phyloP scores from a whole-genome alignment of 2,329 filamentous ascomycete genomes.

The Epicoccum sorghinum region DNA sequence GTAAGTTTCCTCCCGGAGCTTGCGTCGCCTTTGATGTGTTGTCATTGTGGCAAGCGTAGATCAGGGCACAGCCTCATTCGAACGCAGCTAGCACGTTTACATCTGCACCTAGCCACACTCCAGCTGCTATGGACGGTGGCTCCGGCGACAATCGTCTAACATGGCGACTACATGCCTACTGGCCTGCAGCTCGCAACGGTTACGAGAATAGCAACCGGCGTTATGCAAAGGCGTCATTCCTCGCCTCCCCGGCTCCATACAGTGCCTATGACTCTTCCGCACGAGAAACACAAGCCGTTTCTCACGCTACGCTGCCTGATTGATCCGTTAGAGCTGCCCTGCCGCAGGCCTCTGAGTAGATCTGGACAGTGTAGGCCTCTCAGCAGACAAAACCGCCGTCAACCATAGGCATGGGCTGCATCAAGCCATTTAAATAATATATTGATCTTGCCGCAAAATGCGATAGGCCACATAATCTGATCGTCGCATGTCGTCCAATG shows the following conservation, averaged over 20 bases:
- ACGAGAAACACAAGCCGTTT: constrained; percentile 29
- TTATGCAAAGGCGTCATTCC: constrained; percentile 27
- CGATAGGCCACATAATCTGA: constrained; percentile 22
- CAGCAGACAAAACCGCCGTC: constrained; percentile 22
- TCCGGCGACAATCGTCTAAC: constrained; percentile 22
- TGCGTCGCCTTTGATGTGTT: constrained; percentile 38
- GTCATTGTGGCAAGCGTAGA: constrained; percentile 40
- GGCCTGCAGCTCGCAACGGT: constrained; percentile 23
- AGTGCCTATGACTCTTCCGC: constrained; percentile 42
- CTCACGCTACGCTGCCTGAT: constrained; percentile 36
- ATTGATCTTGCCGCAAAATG: constrained; percentile 23
- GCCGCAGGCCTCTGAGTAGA: constrained; percentile 12
- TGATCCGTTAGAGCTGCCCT: constrained; percentile 29
- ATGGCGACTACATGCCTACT: constrained; percentile 5
- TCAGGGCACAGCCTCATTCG: constrained; percentile 42
- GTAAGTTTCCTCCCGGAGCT: constrained; percentile 7
- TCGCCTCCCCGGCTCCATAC: constrained; percentile 24
- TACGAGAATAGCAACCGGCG: constrained; percentile 36
- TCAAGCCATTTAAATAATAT: constrained; percentile 23
- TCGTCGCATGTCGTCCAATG: constrained; percentile 21
- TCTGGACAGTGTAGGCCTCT: constrained; percentile 27
- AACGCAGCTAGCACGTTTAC: constrained; percentile 26
- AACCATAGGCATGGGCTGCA: constrained; percentile 36
- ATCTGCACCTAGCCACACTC: constrained; percentile 40
- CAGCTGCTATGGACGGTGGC: constrained; percentile 37